These are phyloP conservation scores for Penicillium sp. DNA, from an alignment of 2,329 filamentous ascomycete species.

Conservation along the genomic window DNA sequence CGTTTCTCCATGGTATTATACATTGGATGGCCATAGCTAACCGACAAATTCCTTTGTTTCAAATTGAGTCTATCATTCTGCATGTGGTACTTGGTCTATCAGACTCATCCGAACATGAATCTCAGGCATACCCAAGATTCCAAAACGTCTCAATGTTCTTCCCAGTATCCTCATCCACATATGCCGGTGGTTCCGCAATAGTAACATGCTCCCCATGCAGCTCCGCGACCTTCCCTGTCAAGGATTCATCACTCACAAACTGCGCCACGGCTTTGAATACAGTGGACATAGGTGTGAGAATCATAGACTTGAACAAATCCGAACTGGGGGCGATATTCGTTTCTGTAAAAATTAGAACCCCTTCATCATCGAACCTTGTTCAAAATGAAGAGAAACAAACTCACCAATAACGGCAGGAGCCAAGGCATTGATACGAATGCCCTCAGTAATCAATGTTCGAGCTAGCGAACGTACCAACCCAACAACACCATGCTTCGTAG, in stretches of 20 bases:
- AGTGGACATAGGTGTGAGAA: constrained; percentile 54
- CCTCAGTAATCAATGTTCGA: constrained; percentile 37
- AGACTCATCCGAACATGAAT: background rate
- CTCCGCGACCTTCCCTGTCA: constrained; percentile 52
- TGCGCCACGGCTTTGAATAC: constrained; percentile 46
- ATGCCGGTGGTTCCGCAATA: constrained; percentile 45
- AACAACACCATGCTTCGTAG: constrained; percentile 52
- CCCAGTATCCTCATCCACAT: constrained; percentile 51
- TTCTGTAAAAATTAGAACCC: constrained; percentile 36
- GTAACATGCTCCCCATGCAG: constrained; percentile 54
- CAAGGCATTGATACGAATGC: constrained; percentile 54
- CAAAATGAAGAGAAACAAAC: background rate
- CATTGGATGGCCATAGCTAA: background rate
- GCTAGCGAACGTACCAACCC: constrained; percentile 52
- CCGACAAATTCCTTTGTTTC: background rate
- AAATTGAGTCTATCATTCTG: background rate
- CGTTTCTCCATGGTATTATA: background rate
- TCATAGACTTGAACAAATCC: constrained; percentile 50
- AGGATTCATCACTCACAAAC: constrained; percentile 41
- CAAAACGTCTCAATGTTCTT: constrained; percentile 52
- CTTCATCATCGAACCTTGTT: background rate
- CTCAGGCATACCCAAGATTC: constrained; percentile 49
- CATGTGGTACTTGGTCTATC: background rate
- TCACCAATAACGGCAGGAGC: constrained; percentile 54
- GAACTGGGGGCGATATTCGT: constrained; percentile 49